Conservation (phyloP, 2,329 filamentous ascomycete species). For the Helminthosporium solani region DNA sequence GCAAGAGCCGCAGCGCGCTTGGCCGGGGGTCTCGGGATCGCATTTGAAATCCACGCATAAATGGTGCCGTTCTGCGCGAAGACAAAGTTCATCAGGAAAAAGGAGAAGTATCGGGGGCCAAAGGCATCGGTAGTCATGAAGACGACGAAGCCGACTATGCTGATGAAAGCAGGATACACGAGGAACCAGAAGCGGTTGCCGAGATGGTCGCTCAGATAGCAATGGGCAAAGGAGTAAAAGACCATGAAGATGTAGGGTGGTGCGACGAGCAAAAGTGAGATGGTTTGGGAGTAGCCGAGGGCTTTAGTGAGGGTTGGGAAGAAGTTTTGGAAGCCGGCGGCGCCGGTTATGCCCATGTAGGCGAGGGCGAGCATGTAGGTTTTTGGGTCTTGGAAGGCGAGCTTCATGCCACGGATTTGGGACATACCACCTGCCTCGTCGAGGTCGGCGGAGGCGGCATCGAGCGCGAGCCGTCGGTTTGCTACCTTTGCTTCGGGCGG, state of each 20-base stretch:
- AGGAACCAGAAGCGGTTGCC: slow-evolving; percentile 46
- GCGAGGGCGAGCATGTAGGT: slow-evolving; percentile 52
- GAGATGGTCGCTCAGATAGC: slow-evolving; percentile 44
- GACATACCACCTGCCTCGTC: slow-evolving; percentile 52
- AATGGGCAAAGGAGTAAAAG: slow-evolving; percentile 48
- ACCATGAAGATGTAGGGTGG: slow-evolving; percentile 62
- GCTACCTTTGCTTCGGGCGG: slow-evolving; percentile 49
- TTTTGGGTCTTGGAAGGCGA: slow-evolving; percentile 54
- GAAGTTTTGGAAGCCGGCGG: slow-evolving; percentile 58
- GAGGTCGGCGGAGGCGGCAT: slow-evolving; percentile 46
- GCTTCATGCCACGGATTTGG: slow-evolving; percentile 52
- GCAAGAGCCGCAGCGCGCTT: slow-evolving; percentile 58
- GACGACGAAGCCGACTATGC: slow-evolving; percentile 54
- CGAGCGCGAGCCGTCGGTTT: slow-evolving; percentile 52
- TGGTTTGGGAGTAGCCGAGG: slow-evolving; percentile 54
- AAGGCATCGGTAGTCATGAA: slow-evolving; percentile 55
- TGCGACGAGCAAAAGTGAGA: slow-evolving; percentile 57
- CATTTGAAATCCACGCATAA: slow-evolving; percentile 58
- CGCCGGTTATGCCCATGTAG: slow-evolving; percentile 53
- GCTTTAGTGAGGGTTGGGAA: slow-evolving; percentile 57
- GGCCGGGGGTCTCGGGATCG: slow-evolving; percentile 54
- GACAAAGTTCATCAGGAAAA: slow-evolving; percentile 59
- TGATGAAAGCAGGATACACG: slow-evolving; percentile 51
- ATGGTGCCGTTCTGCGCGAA: slow-evolving; percentile 57
- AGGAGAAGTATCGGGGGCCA: slow-evolving; percentile 56